A percentile compares a stretch with the other conserved stretches of the same genome.
phyloP scores from a whole-genome alignment of 1,284 basidiomycete genomes.

The Trichosporon inkin region DNA sequence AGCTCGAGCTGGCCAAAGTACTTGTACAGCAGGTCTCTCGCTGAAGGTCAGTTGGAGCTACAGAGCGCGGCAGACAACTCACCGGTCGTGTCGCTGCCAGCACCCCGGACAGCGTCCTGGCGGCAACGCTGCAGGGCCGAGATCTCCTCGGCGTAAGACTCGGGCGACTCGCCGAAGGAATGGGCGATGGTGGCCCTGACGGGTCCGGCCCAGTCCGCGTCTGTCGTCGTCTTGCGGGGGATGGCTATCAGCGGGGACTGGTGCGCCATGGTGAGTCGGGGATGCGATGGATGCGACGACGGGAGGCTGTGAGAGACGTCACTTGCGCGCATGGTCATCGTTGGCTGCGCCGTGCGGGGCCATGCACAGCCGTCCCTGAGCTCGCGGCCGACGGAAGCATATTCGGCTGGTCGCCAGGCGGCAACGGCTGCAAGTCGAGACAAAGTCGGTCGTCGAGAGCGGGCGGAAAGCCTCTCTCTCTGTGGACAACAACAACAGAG shows the following conservation, averaged over 20 bases:
- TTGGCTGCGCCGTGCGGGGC: slow-evolving; percentile 5
- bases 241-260: slow-evolving; percentile 53
- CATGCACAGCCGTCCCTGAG: background rate
- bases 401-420: background rate
- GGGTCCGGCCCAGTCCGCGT: slow-evolving; percentile 83
- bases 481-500: slow-evolving; percentile 12
- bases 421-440: background rate
- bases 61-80: slow-evolving; percentile 28
- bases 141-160: slow-evolving; percentile 79
- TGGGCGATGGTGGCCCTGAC: slow-evolving; percentile 81
- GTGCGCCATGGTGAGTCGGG: slow-evolving; percentile 34
- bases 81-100: slow-evolving; percentile 90
- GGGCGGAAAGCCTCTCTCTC: background rate
- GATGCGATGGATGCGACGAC: background rate
- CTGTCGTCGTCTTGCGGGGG: slow-evolving; percentile 56
- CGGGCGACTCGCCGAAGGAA: slow-evolving; percentile 90
- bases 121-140: slow-evolving; percentile 78
- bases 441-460: background rate
- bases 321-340: background rate
- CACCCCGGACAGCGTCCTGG: slow-evolving; percentile 91
- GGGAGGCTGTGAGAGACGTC: background rate
- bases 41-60: slow-evolving; percentile 45
- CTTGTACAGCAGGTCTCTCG: slow-evolving; percentile 92
- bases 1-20: slow-evolving; percentile 99
- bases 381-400: background rate